Evolutionary conservation across 1,139 yeast genomes (phyloP).

Genomic region (Protomyces pachydermus): DNA sequence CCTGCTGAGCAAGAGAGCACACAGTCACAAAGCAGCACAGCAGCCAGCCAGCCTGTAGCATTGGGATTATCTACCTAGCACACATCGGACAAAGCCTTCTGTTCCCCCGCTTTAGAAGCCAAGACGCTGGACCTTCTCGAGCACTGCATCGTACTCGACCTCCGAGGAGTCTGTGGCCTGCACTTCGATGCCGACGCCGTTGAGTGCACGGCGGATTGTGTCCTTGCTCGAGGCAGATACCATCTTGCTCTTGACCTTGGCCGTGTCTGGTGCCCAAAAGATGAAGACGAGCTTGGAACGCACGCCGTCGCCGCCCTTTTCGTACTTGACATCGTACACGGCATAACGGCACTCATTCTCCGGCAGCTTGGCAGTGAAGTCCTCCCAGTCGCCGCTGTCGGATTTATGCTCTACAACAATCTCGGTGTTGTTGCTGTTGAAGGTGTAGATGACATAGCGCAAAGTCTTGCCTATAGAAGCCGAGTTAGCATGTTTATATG

Average conservation of each 20-base stretch:
- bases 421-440: conserved; percentile 81
- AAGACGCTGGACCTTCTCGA: conserved; percentile 77
- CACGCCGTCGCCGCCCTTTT: conserved; percentile 88
- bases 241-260: conserved; percentile 89
- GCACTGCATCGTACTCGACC: conserved; percentile 87
- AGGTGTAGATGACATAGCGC: conserved; percentile 73
- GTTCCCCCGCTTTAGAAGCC: conserved; percentile 6
- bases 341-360: conserved; percentile 97
- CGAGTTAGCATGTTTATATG: neutral
- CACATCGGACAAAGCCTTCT: too few relatives aligned
- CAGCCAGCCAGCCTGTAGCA: too few relatives aligned
- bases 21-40: too few relatives aligned
- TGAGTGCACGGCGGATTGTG: conserved; percentile 93
- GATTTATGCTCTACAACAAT: conserved; percentile 87
- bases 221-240: conserved; percentile 96
- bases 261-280: conserved; percentile 89
- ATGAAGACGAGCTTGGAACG: conserved; percentile 39
- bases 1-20: too few relatives aligned
- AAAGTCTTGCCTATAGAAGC: conserved; percentile 49
- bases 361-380: conserved; percentile 79
- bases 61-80: too few relatives aligned
- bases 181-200: conserved; percentile 87
- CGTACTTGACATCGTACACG: conserved; percentile 93
- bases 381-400: conserved; percentile 66
- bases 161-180: conserved; percentile 98